phyloP scores from a whole-genome alignment of 2,329 filamentous ascomycete species.

The Colletotrichum euphorbiae region DNA sequence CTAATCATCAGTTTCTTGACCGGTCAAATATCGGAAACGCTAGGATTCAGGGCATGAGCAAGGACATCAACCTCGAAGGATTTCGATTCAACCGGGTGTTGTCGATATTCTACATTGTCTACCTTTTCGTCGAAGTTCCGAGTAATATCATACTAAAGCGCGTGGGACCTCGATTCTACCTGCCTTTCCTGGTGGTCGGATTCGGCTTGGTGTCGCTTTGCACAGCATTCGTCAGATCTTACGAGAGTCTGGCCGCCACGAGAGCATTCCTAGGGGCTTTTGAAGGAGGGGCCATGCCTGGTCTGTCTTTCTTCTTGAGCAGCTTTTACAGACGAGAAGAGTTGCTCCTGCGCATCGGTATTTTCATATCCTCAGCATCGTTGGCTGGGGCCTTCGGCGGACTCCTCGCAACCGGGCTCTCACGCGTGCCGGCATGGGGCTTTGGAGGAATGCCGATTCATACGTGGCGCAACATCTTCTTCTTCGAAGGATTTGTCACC shows the following conservation, averaged over 20 bases:
- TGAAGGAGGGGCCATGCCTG: constrained; percentile 69
- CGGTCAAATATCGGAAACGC: constrained; percentile 64
- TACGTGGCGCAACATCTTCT: constrained; percentile 71
- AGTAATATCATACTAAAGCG: constrained; percentile 67
- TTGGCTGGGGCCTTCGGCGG: constrained; percentile 70
- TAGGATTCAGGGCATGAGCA: constrained; percentile 63
- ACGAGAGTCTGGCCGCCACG: constrained; percentile 58
- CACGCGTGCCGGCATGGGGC: constrained; percentile 65
- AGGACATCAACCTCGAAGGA: constrained; percentile 61
- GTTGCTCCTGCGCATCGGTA: constrained; percentile 65
- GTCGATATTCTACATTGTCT: constrained; percentile 69
- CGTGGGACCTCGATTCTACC: constrained; percentile 63
- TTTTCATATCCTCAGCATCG: constrained; percentile 66
- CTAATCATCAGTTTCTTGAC: constrained; percentile 45
- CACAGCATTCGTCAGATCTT: constrained; percentile 64
- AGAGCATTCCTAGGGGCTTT: constrained; percentile 65
- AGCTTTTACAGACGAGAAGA: constrained; percentile 69
- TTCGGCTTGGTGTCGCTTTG: constrained; percentile 67
- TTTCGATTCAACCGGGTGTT: constrained; percentile 68
- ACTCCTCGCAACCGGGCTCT: constrained; percentile 64
- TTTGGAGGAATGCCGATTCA: constrained; percentile 54
- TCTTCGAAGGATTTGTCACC: constrained; percentile 71
- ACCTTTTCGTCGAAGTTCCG: constrained; percentile 66
- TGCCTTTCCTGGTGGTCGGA: constrained; percentile 64
- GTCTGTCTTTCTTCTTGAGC: constrained; percentile 66